These are phyloP conservation scores for Cardamine occulta DNA, from an alignment of 345 rosid species.

Conservation along the genomic window DNA sequence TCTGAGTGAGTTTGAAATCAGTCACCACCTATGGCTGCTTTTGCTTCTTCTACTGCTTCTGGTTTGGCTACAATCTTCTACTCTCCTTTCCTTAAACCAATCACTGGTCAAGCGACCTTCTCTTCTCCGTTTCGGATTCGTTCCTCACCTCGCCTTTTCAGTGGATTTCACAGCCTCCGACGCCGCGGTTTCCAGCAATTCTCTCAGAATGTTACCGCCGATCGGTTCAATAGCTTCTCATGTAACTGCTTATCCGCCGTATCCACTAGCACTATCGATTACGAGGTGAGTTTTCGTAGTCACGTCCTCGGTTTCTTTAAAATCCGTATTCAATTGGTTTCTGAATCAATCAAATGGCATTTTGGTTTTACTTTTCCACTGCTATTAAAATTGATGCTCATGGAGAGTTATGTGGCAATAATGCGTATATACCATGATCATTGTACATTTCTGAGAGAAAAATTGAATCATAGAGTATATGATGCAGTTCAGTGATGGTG, in stretches of 20 bases:
- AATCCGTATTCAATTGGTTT: neutral
- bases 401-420: neutral
- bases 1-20: conserved; percentile 8
- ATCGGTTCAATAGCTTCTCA: conserved; percentile 43
- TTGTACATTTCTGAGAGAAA: neutral
- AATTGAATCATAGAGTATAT: neutral
- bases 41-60: conserved; percentile 27
- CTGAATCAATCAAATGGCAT: neutral
- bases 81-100: conserved; percentile 32
- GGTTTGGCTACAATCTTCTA: conserved; percentile 38
- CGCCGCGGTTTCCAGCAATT: conserved; percentile 12
- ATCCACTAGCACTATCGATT: conserved; percentile 55
- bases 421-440: neutral
- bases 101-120: conserved; percentile 15
- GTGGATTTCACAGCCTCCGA: conserved; percentile 32
- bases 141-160: conserved; percentile 30
- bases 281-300: conserved; percentile 48
- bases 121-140: conserved; percentile 22
- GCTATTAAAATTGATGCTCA: neutral
- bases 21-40: conserved; percentile 38
- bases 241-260: conserved; percentile 54
- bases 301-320: neutral
- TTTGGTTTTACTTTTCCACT: neutral
- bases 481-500: conserved; percentile 76
- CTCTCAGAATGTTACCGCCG: conserved; percentile 34